These are phyloP conservation scores for Hammondia hammondi DNA, from an alignment of 169 alveolate species.

Conservation along the genomic window DNA sequence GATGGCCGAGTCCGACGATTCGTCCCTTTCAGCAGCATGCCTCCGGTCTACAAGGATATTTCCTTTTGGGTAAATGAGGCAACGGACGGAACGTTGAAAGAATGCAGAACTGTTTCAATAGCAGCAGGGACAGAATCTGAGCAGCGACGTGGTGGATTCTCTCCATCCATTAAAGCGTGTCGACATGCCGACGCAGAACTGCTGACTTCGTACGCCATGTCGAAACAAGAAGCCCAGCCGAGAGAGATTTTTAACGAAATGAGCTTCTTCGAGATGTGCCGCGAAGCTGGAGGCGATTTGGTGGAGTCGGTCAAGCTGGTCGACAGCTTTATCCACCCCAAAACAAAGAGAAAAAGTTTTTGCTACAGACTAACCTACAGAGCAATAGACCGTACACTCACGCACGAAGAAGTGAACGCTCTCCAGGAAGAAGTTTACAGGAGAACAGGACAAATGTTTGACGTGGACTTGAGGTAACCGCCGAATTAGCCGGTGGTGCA, in stretches of 20 bases:
- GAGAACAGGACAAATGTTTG: background rate
- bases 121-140: too few species aligned
- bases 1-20: constrained; percentile 82
- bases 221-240: background rate
- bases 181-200: too few species aligned
- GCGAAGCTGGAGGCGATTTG: constrained; percentile 80
- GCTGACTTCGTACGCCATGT: too few species aligned
- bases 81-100: background rate
- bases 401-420: constrained; percentile 54
- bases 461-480: constrained; percentile 5
- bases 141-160: too few species aligned
- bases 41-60: constrained; percentile 87
- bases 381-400: constrained; percentile 61
- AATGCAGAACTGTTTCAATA: background rate
- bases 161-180: too few species aligned
- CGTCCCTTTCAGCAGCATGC: constrained; percentile 83
- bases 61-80: constrained; percentile 82
- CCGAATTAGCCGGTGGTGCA: background rate
- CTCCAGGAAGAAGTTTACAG: constrained; percentile 38
- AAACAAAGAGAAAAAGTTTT: constrained; percentile 64
- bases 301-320: constrained; percentile 83
- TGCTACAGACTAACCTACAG: constrained; percentile 66
- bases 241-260: background rate
- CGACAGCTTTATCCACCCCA: constrained; percentile 81
- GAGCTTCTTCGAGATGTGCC: constrained; percentile 74